These are phyloP conservation scores for Xanthoconium separans DNA, from an alignment of 1,284 basidiomycete genomes.

Conservation along the genomic window DNA sequence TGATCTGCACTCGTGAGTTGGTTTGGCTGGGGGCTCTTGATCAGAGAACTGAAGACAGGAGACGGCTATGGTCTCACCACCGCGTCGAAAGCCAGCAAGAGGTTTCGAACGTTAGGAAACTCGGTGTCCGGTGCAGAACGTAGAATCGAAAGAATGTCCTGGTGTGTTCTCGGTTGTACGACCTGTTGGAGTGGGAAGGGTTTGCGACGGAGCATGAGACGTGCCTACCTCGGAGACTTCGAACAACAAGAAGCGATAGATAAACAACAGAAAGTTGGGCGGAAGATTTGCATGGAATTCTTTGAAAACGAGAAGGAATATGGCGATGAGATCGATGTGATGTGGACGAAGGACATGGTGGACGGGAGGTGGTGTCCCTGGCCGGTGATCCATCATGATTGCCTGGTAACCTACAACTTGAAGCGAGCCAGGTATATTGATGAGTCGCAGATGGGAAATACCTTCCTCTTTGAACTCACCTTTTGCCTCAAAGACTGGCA, in stretches of 20 bases:
- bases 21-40: slow-evolving; percentile 36
- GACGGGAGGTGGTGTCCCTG: slow-evolving; percentile 49
- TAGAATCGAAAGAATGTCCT: slow-evolving; percentile 34
- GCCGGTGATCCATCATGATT: slow-evolving; percentile 27
- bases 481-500: too few species aligned
- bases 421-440: background rate
- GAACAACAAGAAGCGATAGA: slow-evolving; percentile 60
- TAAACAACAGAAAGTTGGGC: slow-evolving; percentile 56
- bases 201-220: background rate
- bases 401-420: too few species aligned
- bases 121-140: slow-evolving; percentile 29
- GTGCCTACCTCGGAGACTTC: slow-evolving; percentile 51
- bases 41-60: slow-evolving; percentile 13
- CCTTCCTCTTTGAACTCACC: slow-evolving; percentile 25
- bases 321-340: slow-evolving; percentile 63
- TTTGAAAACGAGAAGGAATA: slow-evolving; percentile 60
- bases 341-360: slow-evolving; percentile 69
- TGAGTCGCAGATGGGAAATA: slow-evolving; percentile 13
- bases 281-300: slow-evolving; percentile 53
- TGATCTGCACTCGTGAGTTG: slow-evolving; percentile 55
- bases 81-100: slow-evolving; percentile 39
- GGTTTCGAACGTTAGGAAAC: slow-evolving; percentile 28
- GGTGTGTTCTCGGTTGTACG: slow-evolving; percentile 40
- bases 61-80: slow-evolving; percentile 38
- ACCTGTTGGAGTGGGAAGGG: slow-evolving; percentile 31